Evolutionary conservation across 1,284 basidiomycete genomes (phyloP), one percentile per base, ranked within the genome.

Genomic region (Melampsora larici-populina): DNA sequence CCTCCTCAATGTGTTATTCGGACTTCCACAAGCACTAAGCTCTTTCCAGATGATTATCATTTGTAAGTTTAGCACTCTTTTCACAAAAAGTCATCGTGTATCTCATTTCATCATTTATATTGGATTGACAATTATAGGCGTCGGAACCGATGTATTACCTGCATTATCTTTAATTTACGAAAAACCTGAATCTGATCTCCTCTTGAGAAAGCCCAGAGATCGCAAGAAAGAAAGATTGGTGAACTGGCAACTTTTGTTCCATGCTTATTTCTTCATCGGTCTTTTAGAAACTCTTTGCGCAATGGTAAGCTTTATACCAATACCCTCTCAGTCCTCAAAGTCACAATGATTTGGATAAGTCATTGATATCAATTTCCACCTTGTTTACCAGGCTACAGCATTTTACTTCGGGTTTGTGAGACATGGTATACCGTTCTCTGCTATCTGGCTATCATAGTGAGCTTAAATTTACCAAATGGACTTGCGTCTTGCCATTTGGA

Each of bases 201-300:
- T 91, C 75, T 81, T 86, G 15, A 87, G 90, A 62, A 88, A 88
- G 79, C 91, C 91, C 0, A 86, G 91, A 49, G 87, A 90, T 78
- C 86, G 87, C 29, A 88, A 86, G 80, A 86, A 83, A 79, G 86
- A 87, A 78, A 84, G 84, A 60, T 82, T 87, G 55, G 85, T 86
- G 68, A 83, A 87, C 80, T 83, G 82, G 82, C 85, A 85, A n/a
- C 86, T 91, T 64, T 85, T 90, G 69, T 79, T 87, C 8, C 90
- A 91, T 48, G 89, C 89, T 0, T 91, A 91, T 82, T 84, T 87
- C 8, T 89, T 90, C 83, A 82, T 90, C 26, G 88, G 89, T 17
- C 77, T 90, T 17, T 78, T 88, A 26, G 87, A 90, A 82, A 86
- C 85, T 24, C 79, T 88, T 13, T 86, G 86, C 46, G 86, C 88